Percentiles rank a stretch among this genome's conserved stretches.
phyloP scores from a whole-genome alignment of 768 basidiomycete genomes.

The Termitomyces sp. region DNA sequence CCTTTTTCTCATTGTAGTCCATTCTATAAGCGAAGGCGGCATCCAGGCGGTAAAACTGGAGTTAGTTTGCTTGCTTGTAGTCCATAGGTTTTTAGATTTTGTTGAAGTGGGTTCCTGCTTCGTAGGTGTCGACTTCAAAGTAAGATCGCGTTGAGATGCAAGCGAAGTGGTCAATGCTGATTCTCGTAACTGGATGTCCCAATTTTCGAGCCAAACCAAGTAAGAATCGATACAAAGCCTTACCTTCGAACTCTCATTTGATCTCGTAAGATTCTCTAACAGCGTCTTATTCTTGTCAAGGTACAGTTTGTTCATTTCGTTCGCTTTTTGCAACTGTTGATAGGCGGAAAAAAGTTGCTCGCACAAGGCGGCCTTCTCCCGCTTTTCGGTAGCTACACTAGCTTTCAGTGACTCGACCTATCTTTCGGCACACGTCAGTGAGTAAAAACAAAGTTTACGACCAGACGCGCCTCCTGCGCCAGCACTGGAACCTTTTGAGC shows the following conservation, averaged over 20 bases:
- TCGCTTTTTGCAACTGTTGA: background rate
- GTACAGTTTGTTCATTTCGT: background rate
- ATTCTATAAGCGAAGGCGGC: background rate
- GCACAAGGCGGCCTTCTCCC: background rate
- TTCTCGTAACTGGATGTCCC: background rate
- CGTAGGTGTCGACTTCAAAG: background rate
- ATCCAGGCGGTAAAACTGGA: background rate
- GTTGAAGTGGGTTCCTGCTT: background rate
- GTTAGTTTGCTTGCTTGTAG: background rate
- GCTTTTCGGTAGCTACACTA: background rate
- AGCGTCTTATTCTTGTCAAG: background rate
- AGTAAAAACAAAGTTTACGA: background rate
- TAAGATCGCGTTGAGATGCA: background rate
- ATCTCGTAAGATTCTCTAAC: background rate
- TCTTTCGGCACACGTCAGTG: background rate
- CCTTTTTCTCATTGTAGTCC: background rate
- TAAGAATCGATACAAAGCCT: background rate
- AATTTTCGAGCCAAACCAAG: background rate
- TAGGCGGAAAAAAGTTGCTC: background rate
- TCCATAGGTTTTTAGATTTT: background rate
- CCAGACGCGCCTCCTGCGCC: background rate
- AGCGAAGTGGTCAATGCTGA: background rate
- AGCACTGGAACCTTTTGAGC: background rate
- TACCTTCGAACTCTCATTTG: constrained; percentile 1
- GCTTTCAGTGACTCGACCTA: background rate